Base-by-base conservation (phyloP, 768 basidiomycete genomes). In the Pholiota microspora region DNA sequence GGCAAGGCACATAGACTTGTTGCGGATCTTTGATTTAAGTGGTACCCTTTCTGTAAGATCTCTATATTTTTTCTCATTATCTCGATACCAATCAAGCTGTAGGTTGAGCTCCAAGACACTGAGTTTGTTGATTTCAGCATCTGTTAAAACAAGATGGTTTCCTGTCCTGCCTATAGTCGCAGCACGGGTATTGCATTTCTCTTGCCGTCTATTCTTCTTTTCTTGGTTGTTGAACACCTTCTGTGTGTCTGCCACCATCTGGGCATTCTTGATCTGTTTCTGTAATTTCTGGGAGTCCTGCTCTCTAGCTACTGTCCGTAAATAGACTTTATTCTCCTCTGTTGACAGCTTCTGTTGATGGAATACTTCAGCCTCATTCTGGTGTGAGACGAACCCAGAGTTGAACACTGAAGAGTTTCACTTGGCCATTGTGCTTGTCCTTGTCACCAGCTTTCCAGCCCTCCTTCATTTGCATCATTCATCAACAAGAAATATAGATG, bases 381-480 rank as follows among this genome's bases (percentile, higher is more conserved):
- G 47, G 16, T 6, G 10, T 2, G 51, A 13, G 23, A 52, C 38
- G 16, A 47, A 58, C 0, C 24, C 12, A 2, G 59, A 29, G 31
- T 64, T 64, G 54, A 58, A 62, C 25, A 62, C 58, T 55, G 47
- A 0, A 62, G n/a, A 0, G 58, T 64, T 12, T 60, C 58, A 4
- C n/a, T 24, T 0, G 53, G 57, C 2, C 45, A 16, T 4, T 28
- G 2, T 38, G 10, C 3, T 25, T 58, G 58, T 0, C 45, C 58
- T 0, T n/a, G 31, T 35, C 58, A 25, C 57, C 52, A 61, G 23
- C 46, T 48, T 0, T 68, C 66, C 0, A 70, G 53, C 0, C 55
- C 60, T 0, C 70, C 70, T 45, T 71, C 66, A 53, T 67, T 68
- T 7, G 36, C 54, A 46, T 69, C 67, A 40, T 72, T 72, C 2